Base-by-base conservation (phyloP, 148 eudicot species). In the Chenopodium suecicum region DNA sequence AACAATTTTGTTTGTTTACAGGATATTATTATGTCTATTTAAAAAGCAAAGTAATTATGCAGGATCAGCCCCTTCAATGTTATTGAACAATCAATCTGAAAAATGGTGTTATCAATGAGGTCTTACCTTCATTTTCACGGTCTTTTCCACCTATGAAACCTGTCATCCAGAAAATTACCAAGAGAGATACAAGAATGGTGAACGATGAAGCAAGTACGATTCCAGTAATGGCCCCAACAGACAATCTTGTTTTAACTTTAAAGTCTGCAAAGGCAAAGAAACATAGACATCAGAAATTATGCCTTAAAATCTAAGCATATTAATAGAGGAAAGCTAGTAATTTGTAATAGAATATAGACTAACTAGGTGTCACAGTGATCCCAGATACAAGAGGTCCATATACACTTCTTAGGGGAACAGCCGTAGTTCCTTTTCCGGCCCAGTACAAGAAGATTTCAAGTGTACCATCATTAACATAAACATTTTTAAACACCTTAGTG, bases 371-470 rank as follows among this genome's bases (percentile, higher is more conserved):
- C 67, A 95, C 90, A 11, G 94, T 70, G 78, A 95, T 95, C 72
- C 92, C 98, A 68, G 98, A 95, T 88, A 95, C 87, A 75, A 93
- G 92, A 78, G 98, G 98, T 62, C 98, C 98, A 81, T 95, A 92
- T 73, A 88, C 90, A 56, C 91, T 89, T 85, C 93, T 82, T n/a
- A 27, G 56, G 48, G 97, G 98, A 86, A 95, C 69, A 62, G 90
- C 82, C 9, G 85, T 95, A n/a, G 97, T 95, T 63, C 98, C 97
- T 87, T 89, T 89, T 47, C 97, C 98, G 22, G 88, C 78, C 98
- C 98, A 95, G 86, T 91, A 95, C 67, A 93, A 81, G 87, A 88
- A 87, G 80, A 95, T 88, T 86, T 90, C 96, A 73, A 95, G 84
- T 67, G 96, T 91, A 83, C 88, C 88, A 67, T 87, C 94, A 82